A percentile compares a stretch with the other conserved stretches of the same genome.
Conservation (phyloP, 2,329 filamentous ascomycete species). For the Dactylellina haptotyla region DNA sequence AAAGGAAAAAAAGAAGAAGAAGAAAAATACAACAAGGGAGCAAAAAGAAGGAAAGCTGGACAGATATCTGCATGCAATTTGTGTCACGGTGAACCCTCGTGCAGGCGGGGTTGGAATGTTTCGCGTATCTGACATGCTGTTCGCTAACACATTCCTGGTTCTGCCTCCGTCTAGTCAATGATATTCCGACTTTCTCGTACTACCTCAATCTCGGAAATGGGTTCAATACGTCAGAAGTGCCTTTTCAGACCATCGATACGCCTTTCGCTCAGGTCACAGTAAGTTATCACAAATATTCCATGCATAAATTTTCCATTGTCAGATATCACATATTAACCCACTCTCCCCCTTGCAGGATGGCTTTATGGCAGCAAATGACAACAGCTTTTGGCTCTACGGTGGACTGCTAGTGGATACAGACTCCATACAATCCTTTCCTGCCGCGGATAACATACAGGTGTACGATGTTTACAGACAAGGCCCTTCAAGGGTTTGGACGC, state of each 20-base stretch:
- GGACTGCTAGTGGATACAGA: conserved; percentile 53
- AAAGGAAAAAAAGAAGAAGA: no score
- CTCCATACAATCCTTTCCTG: conserved; percentile 29
- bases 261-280: conserved; percentile 44
- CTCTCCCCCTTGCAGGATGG: conserved; percentile 38
- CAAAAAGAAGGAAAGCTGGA: no score
- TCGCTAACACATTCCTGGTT: background rate
- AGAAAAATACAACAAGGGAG: no score
- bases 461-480: conserved; percentile 55
- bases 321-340: background rate
- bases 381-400: conserved; percentile 57
- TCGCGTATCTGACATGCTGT: conserved; percentile 20
- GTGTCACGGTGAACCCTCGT: conserved; percentile 14
- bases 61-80: background rate
- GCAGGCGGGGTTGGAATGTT: background rate
- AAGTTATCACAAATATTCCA: background rate
- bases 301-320: background rate
- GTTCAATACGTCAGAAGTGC: conserved; percentile 44
- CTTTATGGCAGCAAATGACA: conserved; percentile 57
- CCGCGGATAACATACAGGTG: conserved; percentile 38
- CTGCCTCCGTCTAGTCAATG: conserved; percentile 14
- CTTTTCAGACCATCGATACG: conserved; percentile 40
- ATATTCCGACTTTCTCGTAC: conserved; percentile 34
- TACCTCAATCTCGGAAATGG: conserved; percentile 43
- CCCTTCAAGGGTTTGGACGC: conserved; percentile 29